phyloP scores from a whole-genome alignment of 441 rosid species.

The Aleurites moluccanus region DNA sequence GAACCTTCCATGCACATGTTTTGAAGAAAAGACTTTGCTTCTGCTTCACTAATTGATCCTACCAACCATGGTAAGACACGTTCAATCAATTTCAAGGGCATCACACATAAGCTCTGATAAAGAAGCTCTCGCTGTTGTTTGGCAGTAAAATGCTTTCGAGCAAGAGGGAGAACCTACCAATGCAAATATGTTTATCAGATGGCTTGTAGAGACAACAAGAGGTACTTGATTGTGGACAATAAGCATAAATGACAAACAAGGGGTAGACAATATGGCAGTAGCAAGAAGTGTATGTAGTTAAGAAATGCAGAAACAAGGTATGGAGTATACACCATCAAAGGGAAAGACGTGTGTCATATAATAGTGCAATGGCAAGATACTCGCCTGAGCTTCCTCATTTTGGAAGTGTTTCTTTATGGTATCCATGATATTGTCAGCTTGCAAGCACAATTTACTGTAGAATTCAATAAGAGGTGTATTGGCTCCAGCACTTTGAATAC shows the following conservation, averaged over 20 bases:
- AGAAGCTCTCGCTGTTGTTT: slow-evolving; percentile 73
- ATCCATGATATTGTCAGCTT: slow-evolving; percentile 66
- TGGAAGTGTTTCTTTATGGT: slow-evolving; percentile 66
- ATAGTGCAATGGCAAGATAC: slow-evolving; percentile 20
- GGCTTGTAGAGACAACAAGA: slow-evolving; percentile 2
- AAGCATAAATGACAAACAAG: not conserved
- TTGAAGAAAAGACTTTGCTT: slow-evolving; percentile 58
- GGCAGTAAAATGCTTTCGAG: slow-evolving; percentile 65
- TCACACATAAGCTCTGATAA: slow-evolving; percentile 70
- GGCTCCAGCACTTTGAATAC: slow-evolving; percentile 58
- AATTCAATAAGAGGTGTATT: slow-evolving; percentile 56
- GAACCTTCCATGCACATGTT: slow-evolving; percentile 74
- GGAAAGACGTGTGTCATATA: not conserved
- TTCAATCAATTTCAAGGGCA: slow-evolving; percentile 79
- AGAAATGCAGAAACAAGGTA: not conserved
- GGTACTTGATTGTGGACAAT: slow-evolving; percentile 6
- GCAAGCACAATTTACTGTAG: slow-evolving; percentile 51
- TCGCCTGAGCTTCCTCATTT: slow-evolving; percentile 71
- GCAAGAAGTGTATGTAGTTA: slow-evolving; percentile 5
- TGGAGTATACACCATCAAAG: not conserved
- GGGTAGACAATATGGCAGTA: not conserved
- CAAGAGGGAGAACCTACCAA: slow-evolving; percentile 73
- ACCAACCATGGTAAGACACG: slow-evolving; percentile 77
- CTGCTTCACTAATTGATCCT: slow-evolving; percentile 53
- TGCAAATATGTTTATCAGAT: slow-evolving; percentile 22